phyloP scores from a whole-genome alignment of 2,329 filamentous ascomycete genomes.

The Macroventuria anomochaeta region DNA sequence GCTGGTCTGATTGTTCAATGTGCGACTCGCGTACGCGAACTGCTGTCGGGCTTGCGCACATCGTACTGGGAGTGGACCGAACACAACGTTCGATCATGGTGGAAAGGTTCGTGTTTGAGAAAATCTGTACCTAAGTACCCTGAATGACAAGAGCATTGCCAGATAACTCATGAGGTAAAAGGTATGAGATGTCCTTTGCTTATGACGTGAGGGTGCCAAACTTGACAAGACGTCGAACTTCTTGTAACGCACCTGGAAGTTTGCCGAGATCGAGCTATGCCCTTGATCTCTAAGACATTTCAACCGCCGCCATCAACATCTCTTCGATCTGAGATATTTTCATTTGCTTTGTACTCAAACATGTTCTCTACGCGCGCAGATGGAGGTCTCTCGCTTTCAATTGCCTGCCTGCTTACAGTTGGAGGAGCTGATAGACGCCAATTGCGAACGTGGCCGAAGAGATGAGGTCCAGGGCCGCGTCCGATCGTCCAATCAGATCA shows the following conservation, averaged over 20 bases:
- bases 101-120: neutral
- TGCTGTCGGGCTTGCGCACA: too few species aligned
- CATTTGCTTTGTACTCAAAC: neutral
- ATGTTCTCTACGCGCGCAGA: neutral
- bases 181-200: neutral
- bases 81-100: neutral
- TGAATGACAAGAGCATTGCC: neutral
- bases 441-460: conserved; percentile 24
- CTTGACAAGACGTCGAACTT: neutral
- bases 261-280: conserved; percentile 7
- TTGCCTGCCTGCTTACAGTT: conserved; percentile 1
- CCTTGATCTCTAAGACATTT: neutral
- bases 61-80: neutral
- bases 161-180: neutral
- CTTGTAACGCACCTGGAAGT: conserved; percentile 7
- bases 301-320: neutral
- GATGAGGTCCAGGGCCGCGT: conserved; percentile 19
- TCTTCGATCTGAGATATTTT: neutral
- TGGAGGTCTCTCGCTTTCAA: neutral
- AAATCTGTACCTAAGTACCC: neutral
- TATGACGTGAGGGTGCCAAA: conserved; percentile 7
- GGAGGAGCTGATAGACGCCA: conserved; percentile 24
- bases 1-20: too few species aligned
- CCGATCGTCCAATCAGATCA: conserved; percentile 25
- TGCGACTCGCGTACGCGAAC: too few species aligned